phyloP scores from a whole-genome alignment of 345 rosid species.

The Orychophragmus violaceus region DNA sequence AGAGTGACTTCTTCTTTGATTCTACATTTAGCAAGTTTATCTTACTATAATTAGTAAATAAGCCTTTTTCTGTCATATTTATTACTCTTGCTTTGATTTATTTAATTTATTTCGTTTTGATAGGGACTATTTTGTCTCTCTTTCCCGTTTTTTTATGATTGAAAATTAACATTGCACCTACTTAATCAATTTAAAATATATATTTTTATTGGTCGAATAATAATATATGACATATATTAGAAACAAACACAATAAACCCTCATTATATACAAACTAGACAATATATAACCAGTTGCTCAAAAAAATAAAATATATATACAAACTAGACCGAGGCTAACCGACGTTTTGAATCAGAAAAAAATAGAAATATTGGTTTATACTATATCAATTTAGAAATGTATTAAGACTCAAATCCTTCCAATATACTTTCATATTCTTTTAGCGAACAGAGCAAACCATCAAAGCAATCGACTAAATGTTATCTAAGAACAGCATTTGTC shows the following conservation, averaged over 20 bases:
- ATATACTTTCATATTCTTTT: not conserved
- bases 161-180: constrained; percentile 21
- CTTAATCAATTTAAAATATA: not conserved
- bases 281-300: too few relatives aligned
- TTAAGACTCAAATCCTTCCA: not conserved
- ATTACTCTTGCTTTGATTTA: constrained; percentile 11
- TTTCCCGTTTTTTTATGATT: not conserved
- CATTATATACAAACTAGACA: too few relatives aligned
- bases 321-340: not conserved
- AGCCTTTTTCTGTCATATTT: not conserved
- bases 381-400: not conserved
- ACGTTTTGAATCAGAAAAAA: not conserved
- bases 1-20: constrained; percentile 24
- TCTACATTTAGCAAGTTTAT: constrained; percentile 24
- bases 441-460: not conserved
- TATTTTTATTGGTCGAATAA: too few relatives aligned
- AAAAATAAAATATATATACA: not conserved
- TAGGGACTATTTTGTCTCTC: not conserved
- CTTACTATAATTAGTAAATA: constrained; percentile 19
- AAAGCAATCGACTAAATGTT: not conserved
- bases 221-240: too few relatives aligned
- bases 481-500: not conserved
- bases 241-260: too few relatives aligned
- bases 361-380: not conserved
- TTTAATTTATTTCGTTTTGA: not conserved